Evolutionary conservation across 2,329 filamentous ascomycete species (phyloP), one percentile per base, ranked within the genome.

Genomic region (Aureobasidium melanogenum): DNA sequence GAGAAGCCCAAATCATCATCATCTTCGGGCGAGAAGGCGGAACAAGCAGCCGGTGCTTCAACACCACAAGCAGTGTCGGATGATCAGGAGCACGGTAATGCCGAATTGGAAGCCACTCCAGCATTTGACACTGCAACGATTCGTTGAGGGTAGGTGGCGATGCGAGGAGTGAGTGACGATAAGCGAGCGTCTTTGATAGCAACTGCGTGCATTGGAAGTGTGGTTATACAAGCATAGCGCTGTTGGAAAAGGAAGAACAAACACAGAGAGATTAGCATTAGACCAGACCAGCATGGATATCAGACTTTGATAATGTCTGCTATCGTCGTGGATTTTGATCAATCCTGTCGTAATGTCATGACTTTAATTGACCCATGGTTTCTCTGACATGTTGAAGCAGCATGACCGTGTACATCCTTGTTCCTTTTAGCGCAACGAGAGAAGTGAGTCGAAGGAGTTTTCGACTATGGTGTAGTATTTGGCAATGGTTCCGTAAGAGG

Each of bases 41-140:
- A 50, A 6, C 50, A 41, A 26, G 41, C 60, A 36, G 51, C 60
- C 8, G 61, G 52, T 32, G 54, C 39, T 34, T 57, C 52, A 10
- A 59, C 61, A n/a, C 61, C 55, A 28, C 36, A 54, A 28, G 38
- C 30, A 44, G 17, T 34, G 12, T 19, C 15, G 12, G 41, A 38
- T 22, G 60, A 41, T 5, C 46, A 47, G 14, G 59, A 41, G 15
- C 39, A 56, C 24, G 44, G 22, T 22, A 51, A 38, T 17, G 24
- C 28, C 10, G 46, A n/a, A 26, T 17, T 52, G 15, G 61, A 62
- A 22, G 61, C 44, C 8, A 62, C 61, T 32, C 61, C 61, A 4
- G 61, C 61, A 32, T 62, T 62, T 22, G 55, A 62, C 30, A 22
- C 44, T 15, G 46, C 32, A 12, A 62, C 61, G n/a, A 62, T 62